Conservation (phyloP, 129 eudicot species). For the Escallonia herrerae region DNA sequence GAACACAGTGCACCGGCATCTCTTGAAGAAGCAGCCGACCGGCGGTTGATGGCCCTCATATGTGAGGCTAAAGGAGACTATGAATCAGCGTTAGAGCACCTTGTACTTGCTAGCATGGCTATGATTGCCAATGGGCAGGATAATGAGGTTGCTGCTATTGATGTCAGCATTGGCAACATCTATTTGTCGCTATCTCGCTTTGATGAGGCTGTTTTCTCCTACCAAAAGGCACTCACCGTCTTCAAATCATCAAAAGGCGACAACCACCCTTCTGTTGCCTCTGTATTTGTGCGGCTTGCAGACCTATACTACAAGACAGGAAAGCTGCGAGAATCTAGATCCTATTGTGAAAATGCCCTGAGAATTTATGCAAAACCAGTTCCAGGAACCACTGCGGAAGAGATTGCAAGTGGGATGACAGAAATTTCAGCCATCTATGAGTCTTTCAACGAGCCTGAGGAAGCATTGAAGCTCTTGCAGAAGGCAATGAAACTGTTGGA, state of each 20-base stretch:
- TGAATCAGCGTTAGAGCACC: constrained; percentile 92
- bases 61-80: constrained; percentile 94
- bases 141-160: constrained; percentile 90
- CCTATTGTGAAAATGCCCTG: constrained; percentile 86
- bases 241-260: constrained; percentile 97
- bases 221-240: constrained; percentile 91
- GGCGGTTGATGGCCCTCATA: constrained; percentile 94
- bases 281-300: constrained; percentile 87
- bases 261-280: constrained; percentile 94
- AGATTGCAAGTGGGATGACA: constrained; percentile 83
- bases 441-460: constrained; percentile 88
- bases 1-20: constrained; percentile 96
- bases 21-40: constrained; percentile 97
- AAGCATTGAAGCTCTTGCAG: constrained; percentile 72
- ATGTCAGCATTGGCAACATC: constrained; percentile 93
- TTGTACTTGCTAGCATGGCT: constrained; percentile 97
- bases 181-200: constrained; percentile 80
- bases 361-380: constrained; percentile 92
- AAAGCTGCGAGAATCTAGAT: constrained; percentile 79
- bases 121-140: constrained; percentile 99
- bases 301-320: constrained; percentile 94
- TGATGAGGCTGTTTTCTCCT: constrained; percentile 98
- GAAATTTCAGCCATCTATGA: constrained; percentile 92
- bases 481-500: constrained; percentile 87
- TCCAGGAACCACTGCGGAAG: constrained; percentile 89